Evolutionary conservation across 192 early-diverging fungal genomes (phyloP).

Genomic region (Coemansia sp.): DNA sequence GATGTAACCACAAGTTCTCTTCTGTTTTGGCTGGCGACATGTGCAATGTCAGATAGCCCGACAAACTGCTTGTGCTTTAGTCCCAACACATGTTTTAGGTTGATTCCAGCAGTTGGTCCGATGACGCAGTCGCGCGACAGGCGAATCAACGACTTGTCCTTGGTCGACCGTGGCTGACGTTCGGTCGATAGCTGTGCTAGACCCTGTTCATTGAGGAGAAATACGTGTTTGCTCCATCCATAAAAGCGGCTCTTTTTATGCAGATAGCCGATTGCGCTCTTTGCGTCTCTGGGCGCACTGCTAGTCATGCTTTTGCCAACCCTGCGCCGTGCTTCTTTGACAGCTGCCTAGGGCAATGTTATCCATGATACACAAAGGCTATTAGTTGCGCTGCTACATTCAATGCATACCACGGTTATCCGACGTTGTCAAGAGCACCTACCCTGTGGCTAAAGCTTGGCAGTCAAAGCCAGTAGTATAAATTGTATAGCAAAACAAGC

Average conservation of each 20-base stretch:
- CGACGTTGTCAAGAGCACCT: neutral
- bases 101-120: slow-evolving; percentile 20
- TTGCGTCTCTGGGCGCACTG: neutral
- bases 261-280: slow-evolving; percentile 24
- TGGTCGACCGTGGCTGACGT: slow-evolving; percentile 2
- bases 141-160: neutral
- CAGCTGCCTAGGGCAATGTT: neutral
- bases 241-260: slow-evolving; percentile 52
- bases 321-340: neutral
- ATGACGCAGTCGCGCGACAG: slow-evolving; percentile 17
- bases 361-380: neutral
- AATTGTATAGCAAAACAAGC: neutral
- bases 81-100: neutral
- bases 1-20: slow-evolving; percentile 30
- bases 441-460: neutral
- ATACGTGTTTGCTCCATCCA: slow-evolving; percentile 41
- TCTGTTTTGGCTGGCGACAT: slow-evolving; percentile 19
- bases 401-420: neutral
- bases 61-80: slow-evolving; percentile 30
- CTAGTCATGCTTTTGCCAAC: neutral
- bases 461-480: neutral
- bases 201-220: slow-evolving; percentile 23
- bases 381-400: neutral
- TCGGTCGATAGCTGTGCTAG: slow-evolving; percentile 28
- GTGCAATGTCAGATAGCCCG: slow-evolving; percentile 11